Conservation (phyloP, 2,329 filamentous ascomycete species). For the Penicillium sp. region DNA sequence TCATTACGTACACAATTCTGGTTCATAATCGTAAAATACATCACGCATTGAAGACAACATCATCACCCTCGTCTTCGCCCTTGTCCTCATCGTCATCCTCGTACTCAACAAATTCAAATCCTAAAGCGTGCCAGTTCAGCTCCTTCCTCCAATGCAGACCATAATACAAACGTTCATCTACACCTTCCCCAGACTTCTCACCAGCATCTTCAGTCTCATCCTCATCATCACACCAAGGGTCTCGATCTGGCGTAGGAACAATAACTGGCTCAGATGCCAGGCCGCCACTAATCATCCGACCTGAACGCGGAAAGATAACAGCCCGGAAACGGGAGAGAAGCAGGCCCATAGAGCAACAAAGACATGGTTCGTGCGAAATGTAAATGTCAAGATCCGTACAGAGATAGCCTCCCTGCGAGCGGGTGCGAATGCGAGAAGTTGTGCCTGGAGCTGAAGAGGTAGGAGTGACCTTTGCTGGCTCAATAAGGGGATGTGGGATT, state of each 20-base stretch:
- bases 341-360: constrained; percentile 96
- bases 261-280: constrained; percentile 68
- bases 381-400: constrained; percentile 94
- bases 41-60: constrained; percentile 25
- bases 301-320: constrained; percentile 65
- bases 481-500: not conserved
- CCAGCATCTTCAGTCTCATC: not conserved
- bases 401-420: constrained; percentile 83
- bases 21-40: not conserved
- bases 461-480: not conserved
- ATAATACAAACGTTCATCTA: constrained; percentile 42
- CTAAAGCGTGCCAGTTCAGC: constrained; percentile 52
- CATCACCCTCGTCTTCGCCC: not conserved
- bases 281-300: constrained; percentile 80
- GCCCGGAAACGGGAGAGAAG: constrained; percentile 89
- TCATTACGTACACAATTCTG: not conserved
- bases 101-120: constrained; percentile 47
- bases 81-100: constrained; percentile 2
- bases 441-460: not conserved
- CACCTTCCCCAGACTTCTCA: constrained; percentile 9
- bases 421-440: constrained; percentile 65
- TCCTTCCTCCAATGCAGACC: constrained; percentile 65
- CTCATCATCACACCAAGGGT: constrained; percentile 12
- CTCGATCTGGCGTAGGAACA: constrained; percentile 11
- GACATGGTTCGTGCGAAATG: constrained; percentile 90